A percentile compares a stretch with the other conserved stretches of the same genome.
Evolutionary conservation across 441 rosid genomes (phyloP).

Genomic region (Erodium texanum): DNA sequence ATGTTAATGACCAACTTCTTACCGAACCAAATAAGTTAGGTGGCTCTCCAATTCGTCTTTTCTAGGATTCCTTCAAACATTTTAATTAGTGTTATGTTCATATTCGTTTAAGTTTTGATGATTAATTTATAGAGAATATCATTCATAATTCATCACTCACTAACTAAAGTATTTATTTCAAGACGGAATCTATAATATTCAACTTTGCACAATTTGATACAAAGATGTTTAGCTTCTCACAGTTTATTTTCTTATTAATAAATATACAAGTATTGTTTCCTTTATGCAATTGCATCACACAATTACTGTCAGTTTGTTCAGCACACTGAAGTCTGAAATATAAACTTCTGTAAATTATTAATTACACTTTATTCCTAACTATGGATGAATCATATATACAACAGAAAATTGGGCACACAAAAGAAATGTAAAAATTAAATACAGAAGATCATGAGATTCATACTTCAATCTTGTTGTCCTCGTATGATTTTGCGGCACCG

Average conservation of each 20-base stretch:
- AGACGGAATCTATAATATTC: neutral
- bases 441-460: conserved; percentile 12
- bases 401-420: neutral
- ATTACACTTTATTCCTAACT: neutral
- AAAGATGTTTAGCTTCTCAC: neutral
- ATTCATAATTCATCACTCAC: no score
- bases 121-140: no score
- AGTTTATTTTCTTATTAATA: no score
- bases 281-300: neutral
- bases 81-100: no score
- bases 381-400: neutral
- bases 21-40: neutral
- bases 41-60: neutral
- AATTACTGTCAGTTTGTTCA: no score
- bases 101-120: no score
- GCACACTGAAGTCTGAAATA: no score
- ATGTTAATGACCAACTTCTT: no score
- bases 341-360: neutral
- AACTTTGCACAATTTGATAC: neutral
- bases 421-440: neutral
- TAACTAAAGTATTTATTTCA: no score
- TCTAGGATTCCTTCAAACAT: neutral
- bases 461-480: conserved; percentile 38
- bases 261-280: neutral
- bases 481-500: conserved; percentile 39